A percentile compares a stretch with the other conserved stretches of the same genome.
Conservation (phyloP, 768 basidiomycete genomes). For the Psilocybe cubensis region DNA sequence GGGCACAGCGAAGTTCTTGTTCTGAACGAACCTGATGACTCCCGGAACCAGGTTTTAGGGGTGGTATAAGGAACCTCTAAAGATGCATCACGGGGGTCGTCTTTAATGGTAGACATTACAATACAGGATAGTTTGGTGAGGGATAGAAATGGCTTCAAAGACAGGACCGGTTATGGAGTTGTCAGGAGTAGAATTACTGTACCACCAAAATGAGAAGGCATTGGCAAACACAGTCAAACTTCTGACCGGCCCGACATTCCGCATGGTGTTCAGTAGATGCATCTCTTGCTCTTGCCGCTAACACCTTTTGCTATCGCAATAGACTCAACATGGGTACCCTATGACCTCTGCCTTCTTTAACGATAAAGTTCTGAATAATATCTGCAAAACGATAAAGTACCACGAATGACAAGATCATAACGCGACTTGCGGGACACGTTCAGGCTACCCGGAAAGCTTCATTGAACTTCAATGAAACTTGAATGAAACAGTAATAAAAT, state of each 20-base stretch:
- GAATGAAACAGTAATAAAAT: too few species aligned
- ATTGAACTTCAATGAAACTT: too few species aligned
- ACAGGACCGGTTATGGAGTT: not conserved
- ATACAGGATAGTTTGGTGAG: constrained; percentile 1
- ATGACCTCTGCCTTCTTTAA: too few species aligned
- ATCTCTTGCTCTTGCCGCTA: too few species aligned
- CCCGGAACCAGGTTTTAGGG: constrained; percentile 70
- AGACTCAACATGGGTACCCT: too few species aligned
- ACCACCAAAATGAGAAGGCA: not conserved
- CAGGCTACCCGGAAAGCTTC: too few species aligned
- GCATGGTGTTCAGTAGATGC: not conserved
- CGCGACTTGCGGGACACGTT: too few species aligned
- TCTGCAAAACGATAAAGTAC: too few species aligned
- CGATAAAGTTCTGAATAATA: too few species aligned
- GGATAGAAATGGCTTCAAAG: not conserved
- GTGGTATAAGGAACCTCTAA: constrained; percentile 59
- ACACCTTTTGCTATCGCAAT: too few species aligned
- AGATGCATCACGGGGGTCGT: constrained; percentile 70
- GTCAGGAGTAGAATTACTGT: not conserved
- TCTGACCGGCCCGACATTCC: not conserved
- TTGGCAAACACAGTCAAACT: constrained; percentile 6
- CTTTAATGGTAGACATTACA: constrained; percentile 40
- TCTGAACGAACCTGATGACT: constrained; percentile 45
- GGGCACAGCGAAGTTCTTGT: not conserved
- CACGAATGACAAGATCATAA: too few species aligned